Evolutionary conservation across 108 stramenopile genomes (phyloP).

Genomic region (Hondaea fermentalgiana): DNA sequence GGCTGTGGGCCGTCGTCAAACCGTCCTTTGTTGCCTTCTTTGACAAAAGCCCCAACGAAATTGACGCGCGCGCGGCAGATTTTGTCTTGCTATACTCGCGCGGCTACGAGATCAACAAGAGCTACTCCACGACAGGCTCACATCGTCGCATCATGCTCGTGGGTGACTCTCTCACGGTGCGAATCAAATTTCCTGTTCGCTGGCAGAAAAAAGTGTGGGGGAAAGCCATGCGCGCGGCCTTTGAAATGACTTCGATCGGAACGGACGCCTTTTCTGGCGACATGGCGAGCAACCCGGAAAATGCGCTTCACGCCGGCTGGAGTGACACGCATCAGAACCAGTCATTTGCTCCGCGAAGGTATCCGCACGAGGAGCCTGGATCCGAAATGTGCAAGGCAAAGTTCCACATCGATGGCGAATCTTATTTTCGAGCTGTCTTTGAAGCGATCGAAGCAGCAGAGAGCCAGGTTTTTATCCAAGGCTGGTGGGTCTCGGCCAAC

Average conservation of each 20-base stretch:
- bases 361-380: background rate
- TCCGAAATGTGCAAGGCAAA: background rate
- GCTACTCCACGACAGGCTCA: background rate
- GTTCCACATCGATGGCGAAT: background rate
- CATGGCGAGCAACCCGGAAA: background rate
- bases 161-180: background rate
- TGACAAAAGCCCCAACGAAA: background rate
- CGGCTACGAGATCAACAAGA: background rate
- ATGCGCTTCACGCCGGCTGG: background rate
- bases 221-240: background rate
- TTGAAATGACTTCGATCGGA: background rate
- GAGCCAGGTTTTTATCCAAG: background rate
- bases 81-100: constrained; percentile 10
- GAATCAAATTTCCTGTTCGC: background rate
- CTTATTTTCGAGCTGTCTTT: background rate
- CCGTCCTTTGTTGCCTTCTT: background rate
- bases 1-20: constrained; percentile 12
- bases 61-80: background rate
- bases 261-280: background rate
- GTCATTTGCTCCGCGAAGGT: background rate
- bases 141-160: background rate
- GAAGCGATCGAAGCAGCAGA: background rate
- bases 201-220: background rate
- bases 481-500: constrained; percentile 6
- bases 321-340: background rate